A percentile compares a stretch with the other conserved stretches of the same genome.
These are phyloP conservation scores for Thuidium tamariscinum DNA, from an alignment of 225 moss, liverwort and hornwort species.

Conservation along the genomic window DNA sequence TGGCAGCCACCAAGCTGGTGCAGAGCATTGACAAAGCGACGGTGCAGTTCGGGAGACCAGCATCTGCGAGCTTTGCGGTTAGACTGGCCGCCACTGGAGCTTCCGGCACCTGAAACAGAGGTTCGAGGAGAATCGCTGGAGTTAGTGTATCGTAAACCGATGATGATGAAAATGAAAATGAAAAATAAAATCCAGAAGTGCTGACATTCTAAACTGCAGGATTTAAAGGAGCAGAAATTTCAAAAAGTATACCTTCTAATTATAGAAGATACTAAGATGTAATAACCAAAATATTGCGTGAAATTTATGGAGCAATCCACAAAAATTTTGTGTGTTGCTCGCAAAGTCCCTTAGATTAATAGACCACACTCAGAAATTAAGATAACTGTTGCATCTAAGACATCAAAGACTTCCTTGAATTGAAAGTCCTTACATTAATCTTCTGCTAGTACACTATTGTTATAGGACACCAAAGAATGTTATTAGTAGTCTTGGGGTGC, in stretches of 20 bases:
- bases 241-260: not conserved
- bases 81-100: constrained; percentile 1
- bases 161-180: not conserved
- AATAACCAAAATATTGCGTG: not conserved
- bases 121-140: not conserved
- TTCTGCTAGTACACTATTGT: too few species aligned
- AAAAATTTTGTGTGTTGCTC: not conserved
- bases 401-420: not conserved
- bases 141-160: not conserved
- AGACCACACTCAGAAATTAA: not conserved
- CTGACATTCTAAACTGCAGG: not conserved
- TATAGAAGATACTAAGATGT: too few species aligned
- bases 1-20: constrained; percentile 88
- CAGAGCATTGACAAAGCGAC: constrained; percentile 75
- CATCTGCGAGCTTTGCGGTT: constrained; percentile 53
- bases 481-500: not conserved
- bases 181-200: not conserved
- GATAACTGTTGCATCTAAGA: not conserved
- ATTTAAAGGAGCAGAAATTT: not conserved
- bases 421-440: not conserved
- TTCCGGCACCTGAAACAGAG: constrained; percentile 6
- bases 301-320: not conserved
- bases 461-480: not conserved
- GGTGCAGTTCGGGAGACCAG: constrained; percentile 97
- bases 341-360: too few species aligned